Percentiles rank a stretch among this genome's conserved stretches.
These are phyloP conservation scores for Rostrohypoxylon terebratum DNA, from an alignment of 495 filamentous ascomycete species.

Conservation along the genomic window DNA sequence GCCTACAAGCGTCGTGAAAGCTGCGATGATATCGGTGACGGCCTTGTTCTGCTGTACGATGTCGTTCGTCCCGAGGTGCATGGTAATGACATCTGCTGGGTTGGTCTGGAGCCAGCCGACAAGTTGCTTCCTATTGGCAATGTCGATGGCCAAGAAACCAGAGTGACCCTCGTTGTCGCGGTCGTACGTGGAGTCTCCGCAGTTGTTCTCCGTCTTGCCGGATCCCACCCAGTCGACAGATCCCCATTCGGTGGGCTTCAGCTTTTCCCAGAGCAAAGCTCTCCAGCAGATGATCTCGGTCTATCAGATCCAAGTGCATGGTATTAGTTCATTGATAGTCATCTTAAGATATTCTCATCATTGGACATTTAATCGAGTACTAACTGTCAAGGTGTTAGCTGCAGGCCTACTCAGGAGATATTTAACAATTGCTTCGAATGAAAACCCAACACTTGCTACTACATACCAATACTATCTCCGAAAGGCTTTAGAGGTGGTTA, in stretches of 20 bases:
- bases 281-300: slow-evolving; percentile 66
- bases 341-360: background rate
- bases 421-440: background rate
- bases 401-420: background rate
- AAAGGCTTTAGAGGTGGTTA: slow-evolving; percentile 47
- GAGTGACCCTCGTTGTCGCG: slow-evolving; percentile 66
- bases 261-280: slow-evolving; percentile 57
- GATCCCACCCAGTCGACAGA: slow-evolving; percentile 63
- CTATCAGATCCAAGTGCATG: background rate
- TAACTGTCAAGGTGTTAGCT: background rate
- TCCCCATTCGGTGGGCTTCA: slow-evolving; percentile 57
- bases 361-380: background rate
- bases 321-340: background rate
- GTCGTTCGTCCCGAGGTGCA: slow-evolving; percentile 67
- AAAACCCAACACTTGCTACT: background rate
- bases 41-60: slow-evolving; percentile 60
- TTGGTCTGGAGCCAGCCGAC: slow-evolving; percentile 62
- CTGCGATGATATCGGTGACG: slow-evolving; percentile 56
- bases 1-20: slow-evolving; percentile 59
- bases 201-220: slow-evolving; percentile 54
- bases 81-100: slow-evolving; percentile 63
- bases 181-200: slow-evolving; percentile 56
- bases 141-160: slow-evolving; percentile 63
- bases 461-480: slow-evolving; percentile 58
- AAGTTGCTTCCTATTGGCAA: slow-evolving; percentile 61